A percentile compares a stretch with the other conserved stretches of the same genome.
phyloP scores from a whole-genome alignment of 225 moss, liverwort and hornwort species.

The Straminergon stramineum region DNA sequence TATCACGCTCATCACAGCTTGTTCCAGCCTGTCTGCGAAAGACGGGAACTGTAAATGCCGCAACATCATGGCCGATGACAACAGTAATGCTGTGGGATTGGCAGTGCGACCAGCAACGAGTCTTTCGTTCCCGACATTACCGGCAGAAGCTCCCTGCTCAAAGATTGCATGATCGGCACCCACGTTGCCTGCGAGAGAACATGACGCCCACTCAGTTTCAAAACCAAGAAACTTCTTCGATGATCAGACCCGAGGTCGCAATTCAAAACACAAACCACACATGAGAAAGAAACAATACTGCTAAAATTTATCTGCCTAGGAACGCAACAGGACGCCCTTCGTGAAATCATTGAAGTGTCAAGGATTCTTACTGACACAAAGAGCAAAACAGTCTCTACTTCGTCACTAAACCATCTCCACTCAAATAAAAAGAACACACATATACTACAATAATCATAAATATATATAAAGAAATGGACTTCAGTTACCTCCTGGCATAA shows the following conservation, averaged over 20 bases:
- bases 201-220: not conserved
- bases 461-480: not conserved
- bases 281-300: not conserved
- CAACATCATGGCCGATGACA: slow-evolving; percentile 99
- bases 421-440: not conserved
- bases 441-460: not conserved
- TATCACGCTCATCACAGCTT: slow-evolving; percentile 88
- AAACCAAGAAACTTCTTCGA: not conserved
- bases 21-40: slow-evolving; percentile 91
- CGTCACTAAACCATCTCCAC: not conserved
- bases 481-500: slow-evolving; percentile 95
- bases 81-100: slow-evolving; percentile 77
- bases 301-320: not conserved
- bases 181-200: slow-evolving; percentile 64
- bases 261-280: not conserved
- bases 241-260: not conserved
- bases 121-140: slow-evolving; percentile 97
- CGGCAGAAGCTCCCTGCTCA: slow-evolving; percentile 99
- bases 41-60: slow-evolving; percentile 97
- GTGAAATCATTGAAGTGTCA: not conserved
- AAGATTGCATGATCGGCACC: slow-evolving; percentile 95
- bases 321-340: not conserved
- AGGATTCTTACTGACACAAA: not conserved
- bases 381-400: not conserved
- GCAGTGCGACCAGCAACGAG: slow-evolving; percentile 71